Conservation (phyloP, 331 rosid species). For the Malus hybrid region DNA sequence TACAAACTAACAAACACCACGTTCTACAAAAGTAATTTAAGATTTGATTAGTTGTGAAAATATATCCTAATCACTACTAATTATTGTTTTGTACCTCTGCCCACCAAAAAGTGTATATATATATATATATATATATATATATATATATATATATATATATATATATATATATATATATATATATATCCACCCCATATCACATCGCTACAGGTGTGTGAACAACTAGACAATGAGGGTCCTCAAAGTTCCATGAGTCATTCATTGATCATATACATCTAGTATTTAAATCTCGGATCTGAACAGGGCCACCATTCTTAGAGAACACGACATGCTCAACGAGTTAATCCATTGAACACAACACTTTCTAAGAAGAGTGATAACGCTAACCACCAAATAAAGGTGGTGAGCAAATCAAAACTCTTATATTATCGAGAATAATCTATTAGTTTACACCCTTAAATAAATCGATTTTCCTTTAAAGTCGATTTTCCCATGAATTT, state of each 20-base stretch:
- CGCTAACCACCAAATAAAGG: too few species aligned
- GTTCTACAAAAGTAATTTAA: background rate
- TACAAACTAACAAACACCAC: background rate
- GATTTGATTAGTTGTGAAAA: constrained; percentile 2
- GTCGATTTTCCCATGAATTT: too few species aligned
- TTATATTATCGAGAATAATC: too few species aligned
- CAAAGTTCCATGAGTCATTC: background rate
- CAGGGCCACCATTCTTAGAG: background rate
- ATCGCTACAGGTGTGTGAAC: background rate
- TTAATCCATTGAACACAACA: too few species aligned
- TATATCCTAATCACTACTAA: background rate
- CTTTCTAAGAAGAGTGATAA: too few species aligned
- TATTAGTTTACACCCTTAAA: too few species aligned
- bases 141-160: background rate
- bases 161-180: background rate
- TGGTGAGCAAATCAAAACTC: too few species aligned
- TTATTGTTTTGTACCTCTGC: background rate
- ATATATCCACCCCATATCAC: background rate
- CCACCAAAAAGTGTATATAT: background rate
- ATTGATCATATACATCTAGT: background rate
- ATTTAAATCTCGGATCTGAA: too few species aligned
- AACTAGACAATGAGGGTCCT: background rate
- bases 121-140: background rate
- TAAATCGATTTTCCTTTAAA: too few species aligned
- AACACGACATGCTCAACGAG: too few species aligned